Evolutionary conservation across 2,329 filamentous ascomycete species (phyloP).

Genomic region (Fusarium citri): DNA sequence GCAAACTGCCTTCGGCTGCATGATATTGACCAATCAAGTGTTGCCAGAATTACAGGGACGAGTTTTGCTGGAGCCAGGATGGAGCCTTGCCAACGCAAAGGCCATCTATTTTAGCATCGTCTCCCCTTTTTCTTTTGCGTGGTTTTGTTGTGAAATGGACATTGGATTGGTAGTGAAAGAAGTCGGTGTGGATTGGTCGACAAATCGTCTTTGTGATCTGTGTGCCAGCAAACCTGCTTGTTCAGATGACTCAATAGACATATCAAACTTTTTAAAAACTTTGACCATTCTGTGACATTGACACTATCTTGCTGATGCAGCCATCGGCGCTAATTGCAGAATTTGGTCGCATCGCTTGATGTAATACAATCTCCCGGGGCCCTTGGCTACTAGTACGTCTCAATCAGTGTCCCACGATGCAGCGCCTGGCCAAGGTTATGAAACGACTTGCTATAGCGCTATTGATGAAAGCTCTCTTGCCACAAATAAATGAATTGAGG

Average conservation of each 20-base stretch:
- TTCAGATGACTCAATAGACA: conserved; percentile 7
- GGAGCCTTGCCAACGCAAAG: conserved; percentile 23
- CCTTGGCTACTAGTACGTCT: conserved; percentile 28
- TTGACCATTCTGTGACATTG: conserved; percentile 7
- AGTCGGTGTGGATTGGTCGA: conserved; percentile 32
- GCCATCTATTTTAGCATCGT: conserved; percentile 30
- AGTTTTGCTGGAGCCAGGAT: conserved; percentile 30
- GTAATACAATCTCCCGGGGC: conserved; percentile 40
- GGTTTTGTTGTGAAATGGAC: conserved; percentile 40
- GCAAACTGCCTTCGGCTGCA: conserved; percentile 16
- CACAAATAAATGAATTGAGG: conserved; percentile 17
- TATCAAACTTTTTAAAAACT: background rate
- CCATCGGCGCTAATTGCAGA: conserved; percentile 9
- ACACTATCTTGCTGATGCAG: background rate
- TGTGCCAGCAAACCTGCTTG: conserved; percentile 13
- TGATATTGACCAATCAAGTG: conserved; percentile 36
- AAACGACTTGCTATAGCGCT: conserved; percentile 37
- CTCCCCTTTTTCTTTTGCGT: conserved; percentile 38
- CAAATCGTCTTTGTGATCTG: conserved; percentile 9
- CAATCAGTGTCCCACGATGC: conserved; percentile 34
- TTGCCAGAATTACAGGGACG: conserved; percentile 32
- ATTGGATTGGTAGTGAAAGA: background rate
- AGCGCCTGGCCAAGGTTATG: conserved; percentile 35
- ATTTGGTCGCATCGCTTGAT: conserved; percentile 29
- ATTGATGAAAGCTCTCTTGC: conserved; percentile 31